Base-by-base conservation (phyloP, 2,329 filamentous ascomycete species). In the Colletotrichum chrysophilum region DNA sequence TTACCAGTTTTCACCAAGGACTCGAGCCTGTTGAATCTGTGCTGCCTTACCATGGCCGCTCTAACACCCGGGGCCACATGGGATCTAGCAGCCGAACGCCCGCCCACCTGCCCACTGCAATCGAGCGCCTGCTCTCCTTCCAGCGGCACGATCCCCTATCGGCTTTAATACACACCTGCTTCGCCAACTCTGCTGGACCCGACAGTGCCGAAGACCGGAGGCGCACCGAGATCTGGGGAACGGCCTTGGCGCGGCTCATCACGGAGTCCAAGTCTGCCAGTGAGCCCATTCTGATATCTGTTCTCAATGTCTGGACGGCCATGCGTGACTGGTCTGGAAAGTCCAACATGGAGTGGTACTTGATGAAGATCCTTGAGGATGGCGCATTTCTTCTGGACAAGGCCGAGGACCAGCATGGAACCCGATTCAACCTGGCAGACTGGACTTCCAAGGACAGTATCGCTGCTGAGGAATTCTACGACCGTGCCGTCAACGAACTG, bases 341-440 rank as follows among this genome's bases (percentile, higher is more conserved):
- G 80, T 92, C 93, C 79, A 97, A 96, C 78, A 93, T 99, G 88
- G 96, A 98, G 85, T 94, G 95, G 85, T 98, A 96, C 83, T 91
- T 99, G 14, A 97, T 98, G 94, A 95, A 97, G 82, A 95, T 97
- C 76, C 91, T 99, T 36, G 95, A 98, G 85, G 94, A 97, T 80
- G 97, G 97, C 78, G 94, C 96, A 52, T 98, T 98, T 82, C 88
- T 98, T 73, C 89, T 98, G 79, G 96, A 98, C 81, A 93, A 94
- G 81, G 93, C 95, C 80, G 94, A 96, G 83, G 94, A 96, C 81
- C 94, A 95, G 80, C 90, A 94, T 77, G 91, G 93, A 43, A 92
- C 93, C 76, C 89, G 93, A 78, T 90, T 93, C 84, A 93, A 95
- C 84, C 87, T 94, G 55, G 93, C 93, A 71, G 89, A 93, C 77